Percentiles rank a stretch among this genome's conserved stretches.
These are phyloP conservation scores for Tricholoma bakamatsutake DNA, from an alignment of 768 basidiomycete genomes.

Conservation along the genomic window DNA sequence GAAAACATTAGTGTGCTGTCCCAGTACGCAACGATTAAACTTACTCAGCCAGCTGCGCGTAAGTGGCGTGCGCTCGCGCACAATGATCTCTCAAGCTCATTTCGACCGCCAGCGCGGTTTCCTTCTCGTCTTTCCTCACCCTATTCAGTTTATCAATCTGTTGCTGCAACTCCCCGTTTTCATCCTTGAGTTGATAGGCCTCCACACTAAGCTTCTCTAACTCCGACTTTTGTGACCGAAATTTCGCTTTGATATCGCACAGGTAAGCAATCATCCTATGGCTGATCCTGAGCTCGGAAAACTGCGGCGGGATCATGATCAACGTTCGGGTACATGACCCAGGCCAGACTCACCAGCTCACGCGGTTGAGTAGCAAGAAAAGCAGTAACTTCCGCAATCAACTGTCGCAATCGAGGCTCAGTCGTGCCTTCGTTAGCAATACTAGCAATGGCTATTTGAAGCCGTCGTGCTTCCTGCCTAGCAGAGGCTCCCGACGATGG, in stretches of 20 bases:
- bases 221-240: conserved; percentile 28
- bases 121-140: conserved; percentile 42
- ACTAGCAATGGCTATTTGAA: conserved; percentile 47
- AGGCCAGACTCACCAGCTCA: conserved; percentile 33
- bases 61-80: conserved; percentile 37
- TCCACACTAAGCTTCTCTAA: conserved; percentile 27
- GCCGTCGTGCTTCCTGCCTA: conserved; percentile 41
- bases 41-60: conserved; percentile 35
- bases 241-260: conserved; percentile 39
- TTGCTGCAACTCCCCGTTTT: conserved; percentile 29
- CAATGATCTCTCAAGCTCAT: conserved; percentile 49
- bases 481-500: conserved; percentile 21
- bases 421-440: conserved; percentile 54
- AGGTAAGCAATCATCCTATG: conserved; percentile 46
- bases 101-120: conserved; percentile 46
- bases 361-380: conserved; percentile 43
- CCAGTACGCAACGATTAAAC: conserved; percentile 14
- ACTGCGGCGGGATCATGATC: conserved; percentile 25
- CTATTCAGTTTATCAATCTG: conserved; percentile 36
- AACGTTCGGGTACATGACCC: conserved; percentile 1
- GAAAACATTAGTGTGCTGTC: background rate
- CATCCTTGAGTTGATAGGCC: conserved; percentile 24
- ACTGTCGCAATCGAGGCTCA: conserved; percentile 39
- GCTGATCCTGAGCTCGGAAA: conserved; percentile 43
- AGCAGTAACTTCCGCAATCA: conserved; percentile 44